phyloP scores from a whole-genome alignment of 805 yeast species.

The Candida suzukii region DNA sequence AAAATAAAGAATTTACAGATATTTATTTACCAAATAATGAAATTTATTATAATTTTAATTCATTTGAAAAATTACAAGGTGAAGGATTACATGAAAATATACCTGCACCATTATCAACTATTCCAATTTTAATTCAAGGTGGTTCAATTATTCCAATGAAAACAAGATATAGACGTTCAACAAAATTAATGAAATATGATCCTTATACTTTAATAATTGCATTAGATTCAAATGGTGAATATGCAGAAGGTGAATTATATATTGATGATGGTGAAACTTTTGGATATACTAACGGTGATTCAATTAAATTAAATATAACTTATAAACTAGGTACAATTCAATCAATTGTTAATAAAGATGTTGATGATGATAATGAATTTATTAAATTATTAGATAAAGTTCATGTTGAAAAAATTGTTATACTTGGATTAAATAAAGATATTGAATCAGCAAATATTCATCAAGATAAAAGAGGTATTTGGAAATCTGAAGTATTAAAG shows the following conservation, averaged over 20 bases:
- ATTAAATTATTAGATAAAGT: slow-evolving; percentile 25
- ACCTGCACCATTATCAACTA: slow-evolving; percentile 44
- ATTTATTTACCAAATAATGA: slow-evolving; percentile 51
- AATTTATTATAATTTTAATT: slow-evolving; percentile 48
- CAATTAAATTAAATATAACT: slow-evolving; percentile 33
- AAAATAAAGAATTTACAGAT: slow-evolving; percentile 32
- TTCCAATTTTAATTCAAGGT: slow-evolving; percentile 73
- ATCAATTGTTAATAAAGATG: slow-evolving; percentile 18
- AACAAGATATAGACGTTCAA: slow-evolving; percentile 72
- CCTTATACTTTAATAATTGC: slow-evolving; percentile 75
- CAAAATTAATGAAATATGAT: slow-evolving; percentile 67
- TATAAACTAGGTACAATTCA: slow-evolving; percentile 28
- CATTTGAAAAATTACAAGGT: slow-evolving; percentile 25
- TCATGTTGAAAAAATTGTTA: slow-evolving; percentile 47
- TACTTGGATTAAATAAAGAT: slow-evolving; percentile 30
- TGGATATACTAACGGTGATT: slow-evolving; percentile 46
- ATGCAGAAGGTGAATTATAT: slow-evolving; percentile 53
- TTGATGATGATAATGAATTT: slow-evolving; percentile 10
- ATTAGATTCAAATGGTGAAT: slow-evolving; percentile 38
- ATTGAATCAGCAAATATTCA: slow-evolving; percentile 16
- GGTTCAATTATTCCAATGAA: slow-evolving; percentile 67
- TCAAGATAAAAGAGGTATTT: not conserved
- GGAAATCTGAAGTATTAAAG: slow-evolving; percentile 5
- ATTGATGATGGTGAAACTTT: slow-evolving; percentile 82
- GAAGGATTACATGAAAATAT: slow-evolving; percentile 30